Evolutionary conservation across 306 rosid genomes (phyloP), one percentile per base, ranked within the genome.

Genomic region (Dalbergia oliveri): DNA sequence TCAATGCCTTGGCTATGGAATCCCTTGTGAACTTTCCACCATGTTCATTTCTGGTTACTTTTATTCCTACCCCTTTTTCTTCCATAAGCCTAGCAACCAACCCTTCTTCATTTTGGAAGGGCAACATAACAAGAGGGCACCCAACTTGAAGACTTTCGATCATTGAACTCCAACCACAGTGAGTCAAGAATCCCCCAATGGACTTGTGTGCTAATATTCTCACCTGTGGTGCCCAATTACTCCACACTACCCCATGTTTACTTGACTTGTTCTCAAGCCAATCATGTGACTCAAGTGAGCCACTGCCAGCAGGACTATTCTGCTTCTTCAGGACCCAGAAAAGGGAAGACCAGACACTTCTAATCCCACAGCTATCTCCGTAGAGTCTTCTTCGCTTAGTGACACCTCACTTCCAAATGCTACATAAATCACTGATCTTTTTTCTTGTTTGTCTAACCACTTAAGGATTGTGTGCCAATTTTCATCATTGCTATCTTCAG

Each of bases 321-420:
- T 26, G 41, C 66, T 60, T 26, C 66, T 26, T 11, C 7, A 60
- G 9, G 26, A 50, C 57, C 18, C 57, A 50, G 16, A 50, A 50
- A 50, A 50, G 19, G 57, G 57, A 13, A 50, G 7, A n/a, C 18
- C 57, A 13, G 18, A 14, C 13, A 50, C 8, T n/a, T 50, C 57
- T 13, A 86, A 50, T 1, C 87, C 89, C 3, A 37, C 49, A 23
- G 89, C 85, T 14, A 50, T 12, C 57, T 50, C 57, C 13, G 8
- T 50, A 5, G 4, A 50, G 5, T 50, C 57, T 4, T 50, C 57
- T 11, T 50, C 57, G 14, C n/a, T 60, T 26, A 26, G 39, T 60
- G 39, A 1, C n/a, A 26, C 41, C 37, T 60, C 66, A 60, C 66
- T 60, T 60, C 66, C 41, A 26, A 60, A 60, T 26, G 66, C 16